Base-by-base conservation (phyloP, 164 flowering plant genomes). In the Tetrastigma voinierianum region DNA sequence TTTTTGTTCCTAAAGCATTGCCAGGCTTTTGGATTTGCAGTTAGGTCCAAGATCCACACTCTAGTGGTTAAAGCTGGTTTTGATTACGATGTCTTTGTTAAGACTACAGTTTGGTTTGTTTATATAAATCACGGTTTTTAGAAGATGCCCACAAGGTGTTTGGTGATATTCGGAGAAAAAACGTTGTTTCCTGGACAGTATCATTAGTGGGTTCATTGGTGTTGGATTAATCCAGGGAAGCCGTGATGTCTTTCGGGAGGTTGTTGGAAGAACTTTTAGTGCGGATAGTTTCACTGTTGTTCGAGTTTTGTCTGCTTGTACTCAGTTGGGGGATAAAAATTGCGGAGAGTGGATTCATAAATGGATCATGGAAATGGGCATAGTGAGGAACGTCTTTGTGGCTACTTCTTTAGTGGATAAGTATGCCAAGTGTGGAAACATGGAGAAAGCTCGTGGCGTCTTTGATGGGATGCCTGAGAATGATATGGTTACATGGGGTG, bases 101-200 rank as follows among this genome's bases (percentile, higher is more conserved):
- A 47, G 12, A 74, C 81, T 19, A n/a, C n/a, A 57, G 76, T 66
- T 70, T 78, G 64, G 49, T 74, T 13, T 52, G 46, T 10, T 66
- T 78, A 16, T 78, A 78, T 60, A 0, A 62, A 72, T 51, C 58
- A 55, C 40, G 78, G 78, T 15, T 32, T 53, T 47, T 74, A 20
- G 73, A 49, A 1, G 1, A 44, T 52, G 78, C 81, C 0, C 56
- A 19, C 4, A 66, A 78, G 68, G 71, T 74, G 51, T 78, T 78
- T 60, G 81, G 69, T 59, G 71, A 78, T 51, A 72, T 74, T 66
- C 70, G 58, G 74, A 75, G n/a, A 1, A 71, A 67, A 51, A 75
- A 75, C 59, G 63, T 67, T n/a, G n/a, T n/a, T n/a, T n/a, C n/a
- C n/a, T 74, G 78, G 81, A 74, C 74, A 8, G 78, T 76, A n/a